phyloP scores from a whole-genome alignment of 805 yeast genomes.

The Nakazawaea wyomingensis region DNA sequence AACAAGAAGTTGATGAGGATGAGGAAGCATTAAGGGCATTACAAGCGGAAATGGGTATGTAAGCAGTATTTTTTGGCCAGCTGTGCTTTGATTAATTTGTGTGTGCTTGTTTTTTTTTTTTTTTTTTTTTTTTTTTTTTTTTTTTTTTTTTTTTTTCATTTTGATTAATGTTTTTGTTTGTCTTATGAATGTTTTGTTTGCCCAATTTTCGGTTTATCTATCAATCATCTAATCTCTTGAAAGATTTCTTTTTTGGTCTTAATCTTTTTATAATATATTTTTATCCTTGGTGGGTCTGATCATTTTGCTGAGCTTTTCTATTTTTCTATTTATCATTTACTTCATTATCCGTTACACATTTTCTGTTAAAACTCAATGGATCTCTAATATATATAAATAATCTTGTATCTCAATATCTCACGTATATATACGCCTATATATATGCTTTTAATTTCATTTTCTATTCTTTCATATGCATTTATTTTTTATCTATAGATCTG shows the following conservation, averaged over 20 bases:
- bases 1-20: slow-evolving; percentile 57
- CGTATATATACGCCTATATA: too few relatives aligned
- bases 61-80: slow-evolving; percentile 14
- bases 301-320: not conserved
- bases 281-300: not conserved
- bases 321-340: too few relatives aligned
- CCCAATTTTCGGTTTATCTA: too few relatives aligned
- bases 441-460: too few relatives aligned
- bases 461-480: too few relatives aligned
- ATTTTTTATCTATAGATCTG: too few relatives aligned
- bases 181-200: too few relatives aligned
- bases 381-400: too few relatives aligned
- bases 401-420: too few relatives aligned
- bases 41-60: slow-evolving; percentile 85
- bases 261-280: not conserved
- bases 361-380: too few relatives aligned
- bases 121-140: not conserved
- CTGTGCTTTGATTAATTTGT: not conserved
- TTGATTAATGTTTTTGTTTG: not conserved
- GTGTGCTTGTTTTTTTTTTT: slow-evolving; percentile 1
- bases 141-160: not conserved
- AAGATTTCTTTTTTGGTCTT: not conserved
- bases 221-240: too few relatives aligned
- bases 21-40: slow-evolving; percentile 75
- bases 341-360: not conserved